Evolutionary conservation across 176 grass and related monocot genomes (phyloP), one percentile per base, ranked within the genome.

Genomic region (Musa itinerans): DNA sequence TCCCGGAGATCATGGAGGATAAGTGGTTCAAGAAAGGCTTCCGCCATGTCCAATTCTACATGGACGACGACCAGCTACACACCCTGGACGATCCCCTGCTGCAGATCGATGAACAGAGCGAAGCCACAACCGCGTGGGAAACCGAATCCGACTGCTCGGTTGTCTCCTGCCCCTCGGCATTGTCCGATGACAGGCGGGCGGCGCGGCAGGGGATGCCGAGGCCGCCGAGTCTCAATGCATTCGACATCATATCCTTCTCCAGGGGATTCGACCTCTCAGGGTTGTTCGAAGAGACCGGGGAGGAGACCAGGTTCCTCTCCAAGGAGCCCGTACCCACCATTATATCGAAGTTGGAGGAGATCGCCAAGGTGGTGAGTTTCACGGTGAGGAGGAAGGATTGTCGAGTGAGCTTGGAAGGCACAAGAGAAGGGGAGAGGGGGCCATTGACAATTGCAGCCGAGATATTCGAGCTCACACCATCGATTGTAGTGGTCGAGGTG

Each of bases 401-500:
- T 34, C 53, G 72, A 34, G 53, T 74, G 53, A 74, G 73, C 73
- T 74, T 74, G 26, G 73, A 74, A n/a, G 73, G 73, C 25, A 74
- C 73, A 15, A 74, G 73, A 34, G 54, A 58, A 16, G 54, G 73
- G 16, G 72, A 74, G 52, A 74, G 20, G 53, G 73, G 54, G 25
- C 73, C 73, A 19, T 58, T 74, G 23, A 74, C 73, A 15, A 74
- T 74, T 58, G 73, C 73, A 12, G 73, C 73, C 10, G 73, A 74
- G 54, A 74, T 74, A n/a, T 74, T 74, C 26, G 73, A 74, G 54
- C 73, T 74, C 13, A 74, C 73, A 17, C 73, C 73, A 19, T 74
- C 54, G 9, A 55, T 74, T 48, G 53, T 74, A 19, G 54, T 74
- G 73, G 73, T 74, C 1, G 73, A 74, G 24, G 54, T 74, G 53